Evolutionary conservation across 768 basidiomycete genomes (phyloP), one percentile per base, ranked within the genome.

Genomic region (Dentipellis fragilis): DNA sequence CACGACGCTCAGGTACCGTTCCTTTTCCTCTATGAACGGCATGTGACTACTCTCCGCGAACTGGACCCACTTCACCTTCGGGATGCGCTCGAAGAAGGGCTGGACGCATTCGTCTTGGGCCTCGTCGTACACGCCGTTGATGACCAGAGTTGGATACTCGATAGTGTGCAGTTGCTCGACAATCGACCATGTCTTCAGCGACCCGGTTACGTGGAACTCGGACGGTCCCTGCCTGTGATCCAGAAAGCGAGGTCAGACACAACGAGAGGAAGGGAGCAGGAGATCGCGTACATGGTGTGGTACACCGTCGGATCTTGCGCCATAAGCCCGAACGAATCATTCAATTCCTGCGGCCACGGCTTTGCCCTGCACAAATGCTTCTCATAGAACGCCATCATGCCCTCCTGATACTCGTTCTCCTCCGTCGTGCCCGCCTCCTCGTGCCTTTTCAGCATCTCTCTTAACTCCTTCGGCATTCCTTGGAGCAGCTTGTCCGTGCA

Each of bases 251-350:
- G 19, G 21, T 35, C 8, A 16, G 10, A 11, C 35, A 4, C 11
- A 37, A 16, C 52, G 34, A 21, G 2, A 19, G 2, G 22, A 0
- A 17, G 2, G 0, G 42, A 14, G 8, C 2, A 45, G 7, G 16
- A 22, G 23, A 21, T 52, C 29, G 62, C 73, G 45, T 47, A 78
- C 80, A 81, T 78, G 2, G 75, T 74, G 39, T 62, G 55, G 51
- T 74, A 74, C 4, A 80, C 77, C 0, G 79, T 81, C 4, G 74
- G 68, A 53, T 81, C 79, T 40, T 72, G 67, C 6, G 70, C 72
- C 6, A 73, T 48, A 58, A 62, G 65, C 17, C 56, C 66, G 49
- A 79, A 67, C 23, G 69, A 56, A 37, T 59, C 56, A 5, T 61
- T 14, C 4, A 80, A 63, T 9, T 72, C 66, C 40, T 69, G 55